Percentiles rank a stretch among this genome's conserved stretches.
Evolutionary conservation across 441 rosid species (phyloP).

Genomic region (Gossypium gossypioides): DNA sequence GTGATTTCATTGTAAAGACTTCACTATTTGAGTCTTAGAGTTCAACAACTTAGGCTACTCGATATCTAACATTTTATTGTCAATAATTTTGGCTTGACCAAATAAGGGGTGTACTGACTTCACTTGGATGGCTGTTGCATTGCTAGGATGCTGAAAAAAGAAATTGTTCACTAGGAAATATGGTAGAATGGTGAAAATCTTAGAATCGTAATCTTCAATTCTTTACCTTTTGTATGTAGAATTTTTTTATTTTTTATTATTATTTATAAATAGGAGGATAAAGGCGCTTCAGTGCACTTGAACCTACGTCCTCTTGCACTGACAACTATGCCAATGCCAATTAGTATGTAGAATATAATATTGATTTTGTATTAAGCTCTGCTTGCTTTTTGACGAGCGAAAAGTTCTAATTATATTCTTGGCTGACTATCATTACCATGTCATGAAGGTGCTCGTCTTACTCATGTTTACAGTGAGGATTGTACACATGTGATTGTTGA

Average conservation of each 20-base stretch:
- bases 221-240: background rate
- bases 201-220: background rate
- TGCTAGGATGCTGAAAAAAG: background rate
- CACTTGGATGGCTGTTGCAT: background rate
- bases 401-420: background rate
- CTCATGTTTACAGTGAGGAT: slow-evolving; percentile 36
- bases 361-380: background rate
- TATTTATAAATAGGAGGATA: too few relatives aligned
- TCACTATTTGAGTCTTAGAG: background rate
- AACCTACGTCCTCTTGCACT: too few relatives aligned
- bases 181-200: background rate
- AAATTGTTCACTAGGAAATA: background rate
- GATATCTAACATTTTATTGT: background rate
- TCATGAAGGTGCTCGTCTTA: slow-evolving; percentile 50
- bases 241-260: background rate
- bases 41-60: background rate
- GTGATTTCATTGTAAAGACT: background rate
- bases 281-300: too few relatives aligned
- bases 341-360: background rate
- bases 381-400: background rate
- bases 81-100: background rate
- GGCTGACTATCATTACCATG: slow-evolving; percentile 2
- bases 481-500: slow-evolving; percentile 74
- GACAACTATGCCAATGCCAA: too few relatives aligned
- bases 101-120: background rate